Conservation (phyloP, 129 eudicot species). For the Escallonia rubra region DNA sequence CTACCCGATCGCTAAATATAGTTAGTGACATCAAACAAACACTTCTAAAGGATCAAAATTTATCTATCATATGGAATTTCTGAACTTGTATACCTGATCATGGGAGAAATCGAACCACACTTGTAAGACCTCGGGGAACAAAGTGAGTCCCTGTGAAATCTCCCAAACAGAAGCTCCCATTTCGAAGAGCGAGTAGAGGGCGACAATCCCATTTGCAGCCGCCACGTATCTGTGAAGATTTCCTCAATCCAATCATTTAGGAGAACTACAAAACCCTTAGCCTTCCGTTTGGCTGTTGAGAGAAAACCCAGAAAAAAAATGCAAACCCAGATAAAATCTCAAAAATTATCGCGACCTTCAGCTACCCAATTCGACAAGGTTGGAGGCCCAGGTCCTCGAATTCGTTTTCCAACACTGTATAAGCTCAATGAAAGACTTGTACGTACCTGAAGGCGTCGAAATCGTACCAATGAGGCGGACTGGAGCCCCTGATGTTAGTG, state of each 20-base stretch:
- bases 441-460: slow-evolving; percentile 61
- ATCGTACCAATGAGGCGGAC: slow-evolving; percentile 49
- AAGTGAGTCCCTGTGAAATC: slow-evolving; percentile 53
- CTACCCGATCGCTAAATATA: too few relatives aligned
- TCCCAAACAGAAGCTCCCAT: slow-evolving; percentile 78
- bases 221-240: slow-evolving; percentile 43
- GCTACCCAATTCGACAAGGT: too few relatives aligned
- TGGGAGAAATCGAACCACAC: slow-evolving; percentile 87
- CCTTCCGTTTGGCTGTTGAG: slow-evolving; percentile 3
- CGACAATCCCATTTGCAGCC: slow-evolving; percentile 66
- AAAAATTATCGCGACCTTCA: not conserved
- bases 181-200: slow-evolving; percentile 62
- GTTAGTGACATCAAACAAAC: too few relatives aligned
- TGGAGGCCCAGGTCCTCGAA: too few relatives aligned
- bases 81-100: slow-evolving; percentile 49
- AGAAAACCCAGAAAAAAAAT: not conserved
- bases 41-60: too few relatives aligned
- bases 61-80: too few relatives aligned
- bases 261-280: not conserved
- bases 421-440: not conserved
- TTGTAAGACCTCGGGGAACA: slow-evolving; percentile 57
- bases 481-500: slow-evolving; percentile 27
- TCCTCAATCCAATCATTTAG: not conserved
- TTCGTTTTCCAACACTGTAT: too few relatives aligned
- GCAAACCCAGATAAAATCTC: not conserved